Base-by-base conservation (phyloP, 2,329 filamentous ascomycete genomes). In the Grosmannia serpens region DNA sequence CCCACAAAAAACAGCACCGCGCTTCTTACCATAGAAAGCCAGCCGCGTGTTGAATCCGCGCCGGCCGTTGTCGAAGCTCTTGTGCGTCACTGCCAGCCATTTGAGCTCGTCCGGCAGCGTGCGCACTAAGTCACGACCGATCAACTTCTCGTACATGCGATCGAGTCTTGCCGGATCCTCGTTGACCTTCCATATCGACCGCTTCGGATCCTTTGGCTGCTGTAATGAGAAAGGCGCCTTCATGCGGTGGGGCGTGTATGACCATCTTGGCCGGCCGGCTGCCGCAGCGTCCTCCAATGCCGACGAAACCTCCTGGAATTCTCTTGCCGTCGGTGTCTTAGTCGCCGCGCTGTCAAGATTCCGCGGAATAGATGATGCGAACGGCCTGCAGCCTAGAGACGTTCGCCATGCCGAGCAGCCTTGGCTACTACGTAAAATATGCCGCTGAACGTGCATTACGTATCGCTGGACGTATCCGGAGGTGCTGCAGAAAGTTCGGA, bases 31-130 rank as follows among this genome's bases (percentile, higher is more conserved):
- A 57, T 95, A 76, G 68, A 89, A 91, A n/a, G 91, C 89, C 71
- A 99, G 76, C 62, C 89, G 83, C 68, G 96, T 92, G 71, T 99
- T 99, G 75, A 92, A 96, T 1, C 92, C 92, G 77, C 91, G 86
- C 68, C 90, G 80, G 56, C 91, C 94, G 69, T 97, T 91, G 70
- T 99, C 92, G 69, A 96, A 97, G 73, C 91, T 96, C 82, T 97
- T 97, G 73, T 97, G 94, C 64, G 94, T 99, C 58, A 99, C 83
- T 33, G 91, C 91, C 67, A 97, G 77, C 94, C 94, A 99, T 75
- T 96, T 97, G 62, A 94, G 79, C 74, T 99, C 92, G 20, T 96
- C 91, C 2, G 87, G 85, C 59, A 99, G 77, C 70, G 94, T 71
- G 65, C 80, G 82, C 64, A 88, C 82, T 59, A 88, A 89, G 52